Base-by-base conservation (phyloP, 1,139 yeast species). In the Yamadazyma jaroonii region DNA sequence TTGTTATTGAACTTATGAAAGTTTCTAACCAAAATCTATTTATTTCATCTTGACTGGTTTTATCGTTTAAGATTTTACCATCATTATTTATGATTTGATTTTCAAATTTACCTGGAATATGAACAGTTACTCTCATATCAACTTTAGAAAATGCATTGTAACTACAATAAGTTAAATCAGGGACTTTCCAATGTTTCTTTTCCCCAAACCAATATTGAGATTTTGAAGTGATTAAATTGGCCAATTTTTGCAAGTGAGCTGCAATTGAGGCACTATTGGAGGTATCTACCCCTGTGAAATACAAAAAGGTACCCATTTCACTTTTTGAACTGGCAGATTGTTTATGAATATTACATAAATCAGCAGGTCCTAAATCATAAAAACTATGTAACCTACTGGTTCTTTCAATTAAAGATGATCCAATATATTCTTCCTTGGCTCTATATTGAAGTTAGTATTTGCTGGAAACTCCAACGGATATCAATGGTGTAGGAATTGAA, bases 351-450 rank as follows among this genome's bases (percentile, higher is more conserved):
- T 86, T 95, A 36, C 95, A 85, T 47, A 92, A 68, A 64, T 92
- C 97, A 6, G 96, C 90, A 0, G 96, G 96, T 0, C 98, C 98
- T 37, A 92, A 60, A 40, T 77, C 83, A 31, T 41, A 46, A 41
- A 71, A 67, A 15, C 70, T 57, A 38, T 65, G 72, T 35, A 77
- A 56, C 38, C 81, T 66, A 28, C 76, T 61, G 1, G 81, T 74
- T 47, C 83, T 61, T 52, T 76, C 81, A 29, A 67, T 63, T 27
- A 77, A 53, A 2, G 79, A 71, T 23, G 75, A 64, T 11, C 80
- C 80, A 28, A 68, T 61, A 45, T 65, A 64, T 42, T 70, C 77
- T 48, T 77, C 82, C 36, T 67, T 63, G 30, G 77, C 81, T 57
- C 52, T 48, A 31, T 2, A 17, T 20, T 46, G 4, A n/a, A 42